Evolutionary conservation across 768 basidiomycete species (phyloP), one percentile per base, ranked within the genome.

Genomic region (Strobilomyces dryophilus): DNA sequence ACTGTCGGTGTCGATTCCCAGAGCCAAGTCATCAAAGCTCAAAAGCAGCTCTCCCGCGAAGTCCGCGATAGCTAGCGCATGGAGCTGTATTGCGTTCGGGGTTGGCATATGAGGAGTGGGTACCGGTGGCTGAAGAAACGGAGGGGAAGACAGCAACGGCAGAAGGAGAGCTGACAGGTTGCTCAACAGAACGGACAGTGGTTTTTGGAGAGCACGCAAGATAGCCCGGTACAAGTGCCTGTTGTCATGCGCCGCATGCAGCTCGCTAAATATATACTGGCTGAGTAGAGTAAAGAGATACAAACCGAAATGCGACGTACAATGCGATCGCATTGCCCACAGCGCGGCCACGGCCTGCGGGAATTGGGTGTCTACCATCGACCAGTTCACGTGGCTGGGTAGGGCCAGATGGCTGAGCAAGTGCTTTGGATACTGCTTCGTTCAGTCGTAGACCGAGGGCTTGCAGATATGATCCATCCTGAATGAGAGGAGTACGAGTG

Each of bases 381-480:
- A 88, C 66, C 37, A 76, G 67, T 55, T 89, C 88, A 51, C 67
- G 70, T 11, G 75, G 67, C 44, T 69, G 59, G 17, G 77, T 76
- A 20, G 83, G 74, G 26, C 83, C 82, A 2, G 75, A 62, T 14
- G 88, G 85, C 58, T 85, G 85, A 20, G 79, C 75, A 46, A 92
- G 74, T 4, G 88, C 84, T 70, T 80, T 88, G 50, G 87, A 86
- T 14, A 89, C 87, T 0, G 86, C 88, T 68, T 92, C 90, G 62
- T 85, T 89, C 42, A 92, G 74, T 64, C 86, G 89, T 51, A 90
- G 74, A 59, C 84, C 78, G 42, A 92, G 79, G 53, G 83, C 80
- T 65, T 90, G 85, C 49, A 91, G 75, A 69, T 90, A 92, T 12
- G 87, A 87, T 51, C 85, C 87, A 67, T 91, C 89, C 59, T 89